Conservation (phyloP, 768 basidiomycete genomes). For the Amanita pseudoporphyria region DNA sequence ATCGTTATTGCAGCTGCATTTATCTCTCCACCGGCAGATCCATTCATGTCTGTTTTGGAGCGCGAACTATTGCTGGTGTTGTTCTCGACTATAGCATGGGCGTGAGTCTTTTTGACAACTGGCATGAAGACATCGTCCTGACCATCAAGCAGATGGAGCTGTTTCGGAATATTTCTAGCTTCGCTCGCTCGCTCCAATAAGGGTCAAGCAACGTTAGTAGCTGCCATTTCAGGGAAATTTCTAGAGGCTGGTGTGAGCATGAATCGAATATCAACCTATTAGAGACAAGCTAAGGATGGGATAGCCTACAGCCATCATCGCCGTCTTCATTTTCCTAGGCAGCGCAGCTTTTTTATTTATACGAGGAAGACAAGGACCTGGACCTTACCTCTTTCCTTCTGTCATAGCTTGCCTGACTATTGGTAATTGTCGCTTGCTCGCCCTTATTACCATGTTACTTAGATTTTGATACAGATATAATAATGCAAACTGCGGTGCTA, state of each 20-base stretch:
- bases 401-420: constrained; percentile 53
- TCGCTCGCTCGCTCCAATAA: constrained; percentile 40
- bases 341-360: constrained; percentile 47
- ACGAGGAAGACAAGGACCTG: constrained; percentile 50
- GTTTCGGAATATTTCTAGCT: constrained; percentile 56
- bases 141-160: constrained; percentile 42
- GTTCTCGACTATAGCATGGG: constrained; percentile 45
- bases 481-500: constrained; percentile 44
- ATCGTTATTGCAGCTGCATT: constrained; percentile 36
- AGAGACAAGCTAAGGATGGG: background rate
- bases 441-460: background rate
- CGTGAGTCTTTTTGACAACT: constrained; percentile 31
- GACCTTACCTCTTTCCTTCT: constrained; percentile 48
- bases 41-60: constrained; percentile 60
- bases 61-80: constrained; percentile 47
- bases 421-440: constrained; percentile 23
- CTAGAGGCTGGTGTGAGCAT: constrained; percentile 37
- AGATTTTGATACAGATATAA: constrained; percentile 35
- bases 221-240: constrained; percentile 42
- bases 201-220: constrained; percentile 24
- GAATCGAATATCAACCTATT: background rate
- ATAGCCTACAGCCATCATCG: constrained; percentile 50
- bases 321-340: constrained; percentile 55
- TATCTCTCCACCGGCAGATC: constrained; percentile 57
- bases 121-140: background rate